phyloP scores from a whole-genome alignment of 345 rosid genomes.

The Brassica nigra region DNA sequence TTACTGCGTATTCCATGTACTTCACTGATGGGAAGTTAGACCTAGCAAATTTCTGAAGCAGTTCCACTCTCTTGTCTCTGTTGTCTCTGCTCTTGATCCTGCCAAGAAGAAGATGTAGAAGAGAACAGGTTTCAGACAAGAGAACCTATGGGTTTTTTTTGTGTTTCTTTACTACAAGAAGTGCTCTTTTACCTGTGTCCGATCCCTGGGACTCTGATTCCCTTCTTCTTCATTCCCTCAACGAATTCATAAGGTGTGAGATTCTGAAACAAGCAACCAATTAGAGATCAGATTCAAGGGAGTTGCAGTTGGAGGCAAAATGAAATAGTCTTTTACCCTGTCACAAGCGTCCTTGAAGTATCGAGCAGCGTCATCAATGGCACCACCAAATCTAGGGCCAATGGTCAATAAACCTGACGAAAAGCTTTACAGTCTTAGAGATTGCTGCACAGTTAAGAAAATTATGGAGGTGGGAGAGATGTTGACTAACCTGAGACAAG shows the following conservation, averaged over 20 bases:
- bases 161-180: background rate
- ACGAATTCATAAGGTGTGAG: slow-evolving; percentile 94
- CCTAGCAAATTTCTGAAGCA: slow-evolving; percentile 83
- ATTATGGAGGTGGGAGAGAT: background rate
- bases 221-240: slow-evolving; percentile 97
- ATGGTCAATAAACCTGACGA: slow-evolving; percentile 85
- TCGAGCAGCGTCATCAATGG: slow-evolving; percentile 97
- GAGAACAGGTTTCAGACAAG: slow-evolving; percentile 4
- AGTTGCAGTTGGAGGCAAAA: background rate
- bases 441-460: background rate
- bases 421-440: background rate
- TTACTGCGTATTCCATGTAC: slow-evolving; percentile 91
- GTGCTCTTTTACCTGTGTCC: slow-evolving; percentile 74
- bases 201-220: slow-evolving; percentile 95
- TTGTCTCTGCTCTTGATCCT: slow-evolving; percentile 99
- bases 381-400: slow-evolving; percentile 99
- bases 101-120: slow-evolving; percentile 1
- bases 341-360: slow-evolving; percentile 97
- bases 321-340: slow-evolving; percentile 51
- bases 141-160: background rate
- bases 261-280: slow-evolving; percentile 50
- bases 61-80: slow-evolving; percentile 95
- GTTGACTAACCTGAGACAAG: slow-evolving; percentile 72
- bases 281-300: slow-evolving; percentile 20
- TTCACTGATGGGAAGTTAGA: slow-evolving; percentile 91